Base-by-base conservation (phyloP, 2,329 filamentous ascomycete genomes). In the Aspergillus spinulosporus region DNA sequence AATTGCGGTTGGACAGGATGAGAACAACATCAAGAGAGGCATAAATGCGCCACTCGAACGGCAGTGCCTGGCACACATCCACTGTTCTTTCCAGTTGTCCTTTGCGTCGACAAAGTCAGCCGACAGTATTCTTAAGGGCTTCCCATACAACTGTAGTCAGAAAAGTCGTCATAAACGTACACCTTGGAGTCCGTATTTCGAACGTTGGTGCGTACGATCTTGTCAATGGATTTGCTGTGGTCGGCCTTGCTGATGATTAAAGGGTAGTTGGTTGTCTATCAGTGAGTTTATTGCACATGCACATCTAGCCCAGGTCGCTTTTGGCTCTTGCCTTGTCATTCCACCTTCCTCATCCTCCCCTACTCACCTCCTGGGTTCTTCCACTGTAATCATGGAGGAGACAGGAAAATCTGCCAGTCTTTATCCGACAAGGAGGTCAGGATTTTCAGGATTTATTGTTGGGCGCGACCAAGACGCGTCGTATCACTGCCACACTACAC, bases 71-170 rank as follows among this genome's bases (percentile, higher is more conserved):
- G 49, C 77, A 78, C 2, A 79, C 62, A 12, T 68, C 74, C 73
- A 78, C 58, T 75, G 67, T 57, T 75, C 72, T 47, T 67, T 70
- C 73, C 71, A 73, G 34, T 40, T 40, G 15, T 63, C 64, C 5
- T 60, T 58, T 3, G 68, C 73, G 50, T 76, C 72, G 2, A 65
- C 61, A 42, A 76, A 77, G 49, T 78, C 72, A 21, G 4, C 77
- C 62, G 1, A 80, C 43, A 4, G 72, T 56, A 50, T 80, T 81
- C 62, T 81, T 68, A 3, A 79, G 28, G 0, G 77, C 60, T 64
- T 81, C 77, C 0, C 80, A 42, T 5, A 66, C 50, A 21, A 1
- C 78, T 78, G 44, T 77, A 79, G 3, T 56, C 65, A 4, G 50
- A 62, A 47, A 74, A 74, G 57, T 80, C 74, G 49, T 79, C 21